These are phyloP conservation scores for Daldinia sp. DNA, from an alignment of 2,329 filamentous ascomycete genomes.

Conservation along the genomic window DNA sequence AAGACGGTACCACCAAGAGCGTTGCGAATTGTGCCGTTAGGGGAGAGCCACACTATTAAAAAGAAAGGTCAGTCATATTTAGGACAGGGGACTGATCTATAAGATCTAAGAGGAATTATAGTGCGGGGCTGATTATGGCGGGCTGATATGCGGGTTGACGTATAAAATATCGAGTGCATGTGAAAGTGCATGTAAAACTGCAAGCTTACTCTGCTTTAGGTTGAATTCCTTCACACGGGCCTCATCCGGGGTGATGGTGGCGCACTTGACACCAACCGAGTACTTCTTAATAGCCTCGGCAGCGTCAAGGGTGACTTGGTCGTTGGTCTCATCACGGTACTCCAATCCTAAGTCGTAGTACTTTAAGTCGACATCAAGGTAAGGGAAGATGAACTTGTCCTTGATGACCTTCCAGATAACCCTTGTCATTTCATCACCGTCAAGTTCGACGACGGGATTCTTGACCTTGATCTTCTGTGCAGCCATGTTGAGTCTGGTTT, in stretches of 20 bases:
- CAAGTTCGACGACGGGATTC: slow-evolving; percentile 98
- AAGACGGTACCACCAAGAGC: slow-evolving; percentile 93
- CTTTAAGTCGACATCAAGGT: slow-evolving; percentile 97
- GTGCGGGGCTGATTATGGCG: slow-evolving; percentile 27
- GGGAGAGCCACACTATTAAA: slow-evolving; percentile 89
- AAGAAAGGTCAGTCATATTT: slow-evolving; percentile 31
- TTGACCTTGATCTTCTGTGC: slow-evolving; percentile 97
- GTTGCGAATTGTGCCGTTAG: slow-evolving; percentile 89
- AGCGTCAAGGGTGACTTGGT: slow-evolving; percentile 94
- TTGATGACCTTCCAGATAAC: slow-evolving; percentile 99
- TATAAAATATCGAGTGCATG: slow-evolving; percentile 6
- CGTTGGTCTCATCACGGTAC: slow-evolving; percentile 95
- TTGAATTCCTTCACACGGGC: slow-evolving; percentile 97
- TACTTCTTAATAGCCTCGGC: slow-evolving; percentile 99
- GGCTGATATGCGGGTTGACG: slow-evolving; percentile 22
- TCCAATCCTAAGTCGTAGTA: slow-evolving; percentile 95
- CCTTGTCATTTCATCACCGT: slow-evolving; percentile 95
- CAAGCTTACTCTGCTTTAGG: slow-evolving; percentile 88
- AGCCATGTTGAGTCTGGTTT: slow-evolving; percentile 66
- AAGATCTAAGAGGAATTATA: slow-evolving; percentile 10
- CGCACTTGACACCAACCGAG: slow-evolving; percentile 98
- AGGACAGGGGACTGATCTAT: slow-evolving; percentile 3
- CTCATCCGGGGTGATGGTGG: slow-evolving; percentile 98
- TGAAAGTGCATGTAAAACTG: slow-evolving; percentile 20
- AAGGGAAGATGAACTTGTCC: slow-evolving; percentile 97